Evolutionary conservation across 345 rosid genomes (phyloP).

Genomic region (Eucalyptus grandis): DNA sequence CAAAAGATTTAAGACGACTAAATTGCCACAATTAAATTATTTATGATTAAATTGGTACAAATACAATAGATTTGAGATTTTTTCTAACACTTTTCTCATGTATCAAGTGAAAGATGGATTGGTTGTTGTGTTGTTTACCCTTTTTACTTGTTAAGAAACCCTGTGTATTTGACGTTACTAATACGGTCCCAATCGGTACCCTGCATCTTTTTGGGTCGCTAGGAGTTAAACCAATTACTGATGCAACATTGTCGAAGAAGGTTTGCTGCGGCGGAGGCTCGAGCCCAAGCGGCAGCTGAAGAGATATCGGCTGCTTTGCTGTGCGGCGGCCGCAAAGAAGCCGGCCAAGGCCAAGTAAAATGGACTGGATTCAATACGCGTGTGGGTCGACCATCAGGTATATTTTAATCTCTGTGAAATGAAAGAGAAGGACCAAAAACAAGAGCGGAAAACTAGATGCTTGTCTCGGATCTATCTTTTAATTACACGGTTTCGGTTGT

Average conservation of each 20-base stretch:
- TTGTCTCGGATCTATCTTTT: neutral
- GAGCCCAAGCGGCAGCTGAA: rapidly evolving
- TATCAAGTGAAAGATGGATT: neutral
- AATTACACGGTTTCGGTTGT: neutral
- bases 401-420: neutral
- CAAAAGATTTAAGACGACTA: too few species aligned
- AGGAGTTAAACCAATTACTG: neutral
- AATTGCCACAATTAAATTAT: too few species aligned
- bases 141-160: neutral
- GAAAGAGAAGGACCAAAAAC: neutral
- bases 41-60: rapidly evolving
- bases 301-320: neutral
- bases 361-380: neutral
- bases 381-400: neutral
- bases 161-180: neutral
- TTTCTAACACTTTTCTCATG: rapidly evolving
- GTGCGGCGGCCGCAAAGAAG: neutral
- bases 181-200: neutral
- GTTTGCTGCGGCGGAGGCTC: neutral
- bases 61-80: too few species aligned
- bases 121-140: neutral
- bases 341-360: neutral
- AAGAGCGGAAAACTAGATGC: neutral
- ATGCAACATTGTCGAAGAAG: neutral
- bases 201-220: neutral